phyloP scores from a whole-genome alignment of 768 basidiomycete genomes.

The Tubosaeta brunneosetosa region DNA sequence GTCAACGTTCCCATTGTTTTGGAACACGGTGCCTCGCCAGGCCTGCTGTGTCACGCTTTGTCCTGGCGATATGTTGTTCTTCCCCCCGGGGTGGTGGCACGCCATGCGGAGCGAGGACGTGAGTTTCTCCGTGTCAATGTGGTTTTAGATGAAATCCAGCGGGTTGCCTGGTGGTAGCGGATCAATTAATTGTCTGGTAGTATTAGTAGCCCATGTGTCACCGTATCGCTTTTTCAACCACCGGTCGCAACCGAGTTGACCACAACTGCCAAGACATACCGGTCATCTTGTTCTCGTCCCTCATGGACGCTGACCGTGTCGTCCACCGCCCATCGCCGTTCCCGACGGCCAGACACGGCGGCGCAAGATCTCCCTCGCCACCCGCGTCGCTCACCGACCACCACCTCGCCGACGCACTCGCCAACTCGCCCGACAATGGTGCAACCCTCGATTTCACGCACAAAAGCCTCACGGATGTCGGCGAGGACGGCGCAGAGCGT shows the following conservation, averaged over 20 bases:
- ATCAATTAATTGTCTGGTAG: background rate
- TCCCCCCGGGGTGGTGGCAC: conserved; percentile 96
- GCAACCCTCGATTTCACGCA: conserved; percentile 83
- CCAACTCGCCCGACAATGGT: conserved; percentile 68
- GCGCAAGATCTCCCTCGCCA: conserved; percentile 27
- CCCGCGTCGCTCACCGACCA: conserved; percentile 45
- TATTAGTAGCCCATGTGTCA: conserved; percentile 10
- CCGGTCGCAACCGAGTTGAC: conserved; percentile 27
- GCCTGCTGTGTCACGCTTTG: conserved; percentile 61
- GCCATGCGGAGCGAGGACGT: conserved; percentile 78
- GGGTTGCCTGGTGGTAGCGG: conserved; percentile 20
- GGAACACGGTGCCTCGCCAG: conserved; percentile 48
- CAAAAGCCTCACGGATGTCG: conserved; percentile 71
- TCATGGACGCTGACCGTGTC: conserved; percentile 28
- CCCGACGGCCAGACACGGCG: conserved; percentile 19
- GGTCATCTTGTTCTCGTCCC: conserved; percentile 18
- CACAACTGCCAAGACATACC: conserved; percentile 13
- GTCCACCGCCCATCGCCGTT: conserved; percentile 29
- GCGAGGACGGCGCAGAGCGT: conserved; percentile 67
- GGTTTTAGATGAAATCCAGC: conserved; percentile 57
- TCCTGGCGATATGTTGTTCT: conserved; percentile 83
- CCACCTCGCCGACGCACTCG: conserved; percentile 63
- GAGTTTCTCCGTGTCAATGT: conserved; percentile 88
- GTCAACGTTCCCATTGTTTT: conserved; percentile 47
- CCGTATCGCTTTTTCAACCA: conserved; percentile 18